phyloP scores from a whole-genome alignment of 148 eudicot genomes.

The Pharnaceum exiguum region DNA sequence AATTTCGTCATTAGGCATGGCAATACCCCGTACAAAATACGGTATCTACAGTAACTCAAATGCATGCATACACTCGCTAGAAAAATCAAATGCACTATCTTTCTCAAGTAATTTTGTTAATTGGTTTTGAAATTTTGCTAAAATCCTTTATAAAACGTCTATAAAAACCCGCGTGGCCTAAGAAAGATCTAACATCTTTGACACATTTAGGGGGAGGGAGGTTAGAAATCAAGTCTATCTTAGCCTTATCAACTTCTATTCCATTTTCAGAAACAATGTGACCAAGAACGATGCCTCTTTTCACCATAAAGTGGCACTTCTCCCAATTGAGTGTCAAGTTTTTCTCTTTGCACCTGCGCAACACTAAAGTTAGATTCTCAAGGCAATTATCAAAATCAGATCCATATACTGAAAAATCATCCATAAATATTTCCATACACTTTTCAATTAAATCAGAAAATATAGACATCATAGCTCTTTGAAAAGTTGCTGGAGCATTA shows the following conservation, averaged over 20 bases:
- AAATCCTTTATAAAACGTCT: no score
- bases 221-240: neutral
- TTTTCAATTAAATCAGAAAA: neutral
- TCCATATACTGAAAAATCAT: neutral
- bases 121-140: no score
- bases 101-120: no score
- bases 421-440: constrained; percentile 4
- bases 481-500: constrained; percentile 4
- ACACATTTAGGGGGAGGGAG: neutral
- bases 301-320: constrained; percentile 1
- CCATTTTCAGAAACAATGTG: neutral
- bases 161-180: no score
- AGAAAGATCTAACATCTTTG: neutral
- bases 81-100: no score
- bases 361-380: neutral
- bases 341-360: neutral
- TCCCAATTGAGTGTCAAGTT: constrained; percentile 4
- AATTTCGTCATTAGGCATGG: no score
- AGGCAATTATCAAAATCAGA: neutral
- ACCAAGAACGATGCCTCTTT: neutral
- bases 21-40: no score
- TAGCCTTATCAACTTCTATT: no score
- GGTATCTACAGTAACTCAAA: no score
- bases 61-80: no score
- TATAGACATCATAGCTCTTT: neutral